Base-by-base conservation (phyloP, 306 rosid genomes). In the Lupinus albus region DNA sequence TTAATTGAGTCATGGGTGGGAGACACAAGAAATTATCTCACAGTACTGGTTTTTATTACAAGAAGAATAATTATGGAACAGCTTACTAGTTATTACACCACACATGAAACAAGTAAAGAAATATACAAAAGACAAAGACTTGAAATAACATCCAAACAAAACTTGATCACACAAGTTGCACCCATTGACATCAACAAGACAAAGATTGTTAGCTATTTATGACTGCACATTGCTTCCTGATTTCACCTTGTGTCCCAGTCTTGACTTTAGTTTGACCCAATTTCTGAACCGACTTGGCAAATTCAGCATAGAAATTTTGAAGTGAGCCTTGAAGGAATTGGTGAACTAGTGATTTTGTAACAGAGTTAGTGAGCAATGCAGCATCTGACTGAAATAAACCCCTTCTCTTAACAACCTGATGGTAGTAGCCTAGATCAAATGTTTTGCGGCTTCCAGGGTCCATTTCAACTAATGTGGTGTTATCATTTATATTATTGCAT, bases 361-460 rank as follows among this genome's bases (percentile, higher is more conserved):
- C 68, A 3, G 86, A 8, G 84, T 78, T 82, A 0, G 80, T 86
- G 61, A 79, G 69, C 64, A 93, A 74, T 11, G 93, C 91, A 14
- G 97, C 67, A 63, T 93, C 98, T 7, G 96, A 93, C 50, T 77
- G 67, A 71, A 93, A 89, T 2, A 93, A 67, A 0, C 96, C 98
- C 5, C 97, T 72, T 61, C 98, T 66, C 79, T 93, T 89, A 10
- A 86, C 56, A 2, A 93, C 76, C 1, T 20, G 82, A 0, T 58
- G 18, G 75, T 80, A 93, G 81, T 93, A 93, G 69, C 83, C 47
- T 3, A 87, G 91, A 70, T 93, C 98, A 74, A 93, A 93, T 58
- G 98, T 83, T 18, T 83, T 79, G 74, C 67, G 79, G 47, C 98
- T 93, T 35, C 98, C 98, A 0, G 98, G 98, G 77, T 93, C 98